phyloP scores from a whole-genome alignment of 2,329 filamentous ascomycete species.

The Ascocoryne sarcoides region DNA sequence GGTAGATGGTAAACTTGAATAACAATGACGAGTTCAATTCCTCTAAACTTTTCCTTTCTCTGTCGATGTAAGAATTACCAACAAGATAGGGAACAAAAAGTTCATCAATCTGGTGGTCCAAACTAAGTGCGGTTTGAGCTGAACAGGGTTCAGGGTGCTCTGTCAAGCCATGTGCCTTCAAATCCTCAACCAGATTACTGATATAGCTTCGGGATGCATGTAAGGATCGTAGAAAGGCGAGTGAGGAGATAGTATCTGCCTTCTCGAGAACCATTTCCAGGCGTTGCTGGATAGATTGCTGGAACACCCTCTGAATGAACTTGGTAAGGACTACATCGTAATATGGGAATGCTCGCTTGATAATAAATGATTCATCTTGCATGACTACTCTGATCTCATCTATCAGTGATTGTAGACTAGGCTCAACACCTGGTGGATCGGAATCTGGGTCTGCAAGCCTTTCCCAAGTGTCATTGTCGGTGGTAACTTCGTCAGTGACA shows the following conservation, averaged over 20 bases:
- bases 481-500: conserved; percentile 57
- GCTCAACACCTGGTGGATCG: conserved; percentile 84
- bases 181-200: conserved; percentile 75
- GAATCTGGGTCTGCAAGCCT: conserved; percentile 88
- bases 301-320: conserved; percentile 92
- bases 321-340: conserved; percentile 89
- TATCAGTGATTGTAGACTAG: conserved; percentile 80
- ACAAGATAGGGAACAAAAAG: conserved; percentile 64
- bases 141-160: conserved; percentile 91
- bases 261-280: conserved; percentile 95
- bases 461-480: conserved; percentile 66
- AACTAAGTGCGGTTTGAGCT: conserved; percentile 69
- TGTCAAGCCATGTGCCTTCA: conserved; percentile 89
- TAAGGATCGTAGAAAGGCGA: conserved; percentile 83
- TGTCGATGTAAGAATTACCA: conserved; percentile 61
- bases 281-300: conserved; percentile 94
- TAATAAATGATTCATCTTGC: conserved; percentile 94
- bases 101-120: conserved; percentile 69
- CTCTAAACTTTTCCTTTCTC: conserved; percentile 61
- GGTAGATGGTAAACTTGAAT: conserved; percentile 96
- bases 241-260: conserved; percentile 79
- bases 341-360: conserved; percentile 91
- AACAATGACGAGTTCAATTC: conserved; percentile 83
- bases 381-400: conserved; percentile 94
- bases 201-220: conserved; percentile 91